A percentile compares a stretch with the other conserved stretches of the same genome.
Conservation (phyloP, 176 grass and related monocot species). For the Typha latifolia region DNA sequence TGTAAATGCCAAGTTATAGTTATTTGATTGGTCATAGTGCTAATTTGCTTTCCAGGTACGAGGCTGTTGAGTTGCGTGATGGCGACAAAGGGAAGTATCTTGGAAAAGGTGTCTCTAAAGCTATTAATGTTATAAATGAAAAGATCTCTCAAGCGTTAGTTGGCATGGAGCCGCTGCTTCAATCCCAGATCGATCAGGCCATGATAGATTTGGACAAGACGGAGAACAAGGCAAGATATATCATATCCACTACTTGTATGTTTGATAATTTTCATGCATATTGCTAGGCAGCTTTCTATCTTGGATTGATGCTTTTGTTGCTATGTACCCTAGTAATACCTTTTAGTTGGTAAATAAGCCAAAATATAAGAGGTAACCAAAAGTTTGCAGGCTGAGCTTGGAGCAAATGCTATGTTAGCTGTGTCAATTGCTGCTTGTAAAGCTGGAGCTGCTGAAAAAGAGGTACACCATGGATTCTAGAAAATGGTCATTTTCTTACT, state of each 20-base stretch:
- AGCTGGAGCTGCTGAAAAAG: constrained; percentile 96
- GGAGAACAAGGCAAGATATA: constrained; percentile 54
- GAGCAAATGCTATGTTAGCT: constrained; percentile 83
- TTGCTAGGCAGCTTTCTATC: not conserved
- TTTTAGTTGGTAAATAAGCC: not conserved
- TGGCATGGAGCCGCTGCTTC: constrained; percentile 92
- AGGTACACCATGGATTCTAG: constrained; percentile 30
- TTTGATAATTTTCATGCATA: not conserved
- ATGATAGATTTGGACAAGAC: constrained; percentile 98
- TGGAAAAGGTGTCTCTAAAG: constrained; percentile 58
- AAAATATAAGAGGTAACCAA: constrained; percentile 8
- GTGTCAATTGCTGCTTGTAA: constrained; percentile 98
- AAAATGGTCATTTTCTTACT: constrained; percentile 6
- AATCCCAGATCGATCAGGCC: constrained; percentile 94
- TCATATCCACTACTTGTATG: constrained; percentile 2
- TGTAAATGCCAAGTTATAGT: not conserved
- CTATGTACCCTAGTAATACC: not conserved
- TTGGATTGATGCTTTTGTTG: not conserved
- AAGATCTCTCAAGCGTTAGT: constrained; percentile 92
- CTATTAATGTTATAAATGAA: constrained; percentile 69
- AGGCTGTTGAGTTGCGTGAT: constrained; percentile 46
- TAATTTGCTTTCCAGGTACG: constrained; percentile 14
- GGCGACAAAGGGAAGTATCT: constrained; percentile 62
- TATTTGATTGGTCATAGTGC: not conserved
- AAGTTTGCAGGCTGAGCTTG: constrained; percentile 55